Conservation (phyloP, 2,329 filamentous ascomycete genomes). For the Juglanconis oblonga region DNA sequence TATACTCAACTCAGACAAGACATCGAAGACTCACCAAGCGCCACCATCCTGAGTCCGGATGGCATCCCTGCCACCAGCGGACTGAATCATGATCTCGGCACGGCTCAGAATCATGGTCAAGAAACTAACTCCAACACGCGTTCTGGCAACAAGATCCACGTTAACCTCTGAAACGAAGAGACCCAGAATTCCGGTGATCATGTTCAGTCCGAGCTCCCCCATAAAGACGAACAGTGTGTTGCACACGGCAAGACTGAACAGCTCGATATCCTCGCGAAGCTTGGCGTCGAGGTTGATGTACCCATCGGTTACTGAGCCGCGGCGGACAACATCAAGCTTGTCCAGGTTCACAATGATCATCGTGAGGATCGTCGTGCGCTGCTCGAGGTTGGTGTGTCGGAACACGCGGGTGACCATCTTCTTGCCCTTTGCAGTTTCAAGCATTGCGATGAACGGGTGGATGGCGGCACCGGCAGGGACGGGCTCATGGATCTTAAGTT, state of each 20-base stretch:
- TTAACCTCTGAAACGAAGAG: constrained; percentile 76
- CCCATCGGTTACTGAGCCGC: constrained; percentile 70
- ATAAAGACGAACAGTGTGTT: constrained; percentile 86
- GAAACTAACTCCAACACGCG: constrained; percentile 83
- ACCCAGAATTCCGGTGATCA: constrained; percentile 85
- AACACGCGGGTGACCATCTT: constrained; percentile 94
- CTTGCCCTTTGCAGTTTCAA: constrained; percentile 94
- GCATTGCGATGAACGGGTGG: constrained; percentile 94
- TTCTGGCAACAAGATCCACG: constrained; percentile 78
- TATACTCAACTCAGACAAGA: neutral
- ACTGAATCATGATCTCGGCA: constrained; percentile 88
- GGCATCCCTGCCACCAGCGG: constrained; percentile 53
- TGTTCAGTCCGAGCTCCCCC: constrained; percentile 84
- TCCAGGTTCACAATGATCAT: constrained; percentile 95
- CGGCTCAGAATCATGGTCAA: constrained; percentile 92
- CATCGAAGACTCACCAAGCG: constrained; percentile 55
- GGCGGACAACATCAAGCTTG: constrained; percentile 82
- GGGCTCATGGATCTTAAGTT: constrained; percentile 89
- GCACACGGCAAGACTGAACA: constrained; percentile 86
- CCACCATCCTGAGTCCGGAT: constrained; percentile 15
- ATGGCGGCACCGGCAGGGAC: constrained; percentile 69
- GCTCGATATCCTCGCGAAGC: constrained; percentile 86
- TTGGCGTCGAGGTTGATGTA: constrained; percentile 70
- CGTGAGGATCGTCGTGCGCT: constrained; percentile 91
- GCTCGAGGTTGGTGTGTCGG: constrained; percentile 86